phyloP scores from a whole-genome alignment of 768 basidiomycete genomes.

The Collybia mongolica region DNA sequence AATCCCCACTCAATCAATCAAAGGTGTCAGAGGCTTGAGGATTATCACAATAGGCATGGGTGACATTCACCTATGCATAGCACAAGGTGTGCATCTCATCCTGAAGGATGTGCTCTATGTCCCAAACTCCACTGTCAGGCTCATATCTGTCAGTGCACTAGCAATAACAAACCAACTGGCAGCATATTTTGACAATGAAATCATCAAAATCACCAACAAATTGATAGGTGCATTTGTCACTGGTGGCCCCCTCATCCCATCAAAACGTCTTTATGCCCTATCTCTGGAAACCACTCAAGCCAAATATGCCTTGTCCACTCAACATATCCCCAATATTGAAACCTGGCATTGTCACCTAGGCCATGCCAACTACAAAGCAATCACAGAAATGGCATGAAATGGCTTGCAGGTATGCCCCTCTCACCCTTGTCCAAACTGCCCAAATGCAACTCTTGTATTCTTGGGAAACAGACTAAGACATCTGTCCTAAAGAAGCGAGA shows the following conservation, averaged over 20 bases:
- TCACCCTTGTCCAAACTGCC: conserved; percentile 17
- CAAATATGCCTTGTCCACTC: conserved; percentile 15
- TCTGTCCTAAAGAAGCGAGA: neutral
- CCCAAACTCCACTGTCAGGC: conserved; percentile 18
- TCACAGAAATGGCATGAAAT: no score
- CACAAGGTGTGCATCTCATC: neutral
- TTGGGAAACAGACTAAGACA: conserved; percentile 16
- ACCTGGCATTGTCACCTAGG: conserved; percentile 23
- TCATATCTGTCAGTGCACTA: conserved; percentile 15
- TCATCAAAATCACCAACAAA: conserved; percentile 10
- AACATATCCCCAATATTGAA: conserved; percentile 8
- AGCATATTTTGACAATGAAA: conserved; percentile 15
- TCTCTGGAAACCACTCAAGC: conserved; percentile 1
- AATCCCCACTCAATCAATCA: no score
- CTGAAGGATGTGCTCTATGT: conserved; percentile 17
- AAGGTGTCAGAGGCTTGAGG: no score
- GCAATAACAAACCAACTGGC: conserved; percentile 13
- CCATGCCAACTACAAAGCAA: neutral
- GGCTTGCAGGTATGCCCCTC: conserved; percentile 19
- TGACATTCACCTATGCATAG: no score
- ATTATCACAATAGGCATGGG: no score
- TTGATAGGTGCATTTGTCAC: conserved; percentile 11
- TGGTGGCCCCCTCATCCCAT: conserved; percentile 3
- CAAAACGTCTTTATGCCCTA: conserved; percentile 17
- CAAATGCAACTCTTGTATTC: conserved; percentile 31